phyloP scores from a whole-genome alignment of 129 eudicot species.

The Flaveria trinervia region DNA sequence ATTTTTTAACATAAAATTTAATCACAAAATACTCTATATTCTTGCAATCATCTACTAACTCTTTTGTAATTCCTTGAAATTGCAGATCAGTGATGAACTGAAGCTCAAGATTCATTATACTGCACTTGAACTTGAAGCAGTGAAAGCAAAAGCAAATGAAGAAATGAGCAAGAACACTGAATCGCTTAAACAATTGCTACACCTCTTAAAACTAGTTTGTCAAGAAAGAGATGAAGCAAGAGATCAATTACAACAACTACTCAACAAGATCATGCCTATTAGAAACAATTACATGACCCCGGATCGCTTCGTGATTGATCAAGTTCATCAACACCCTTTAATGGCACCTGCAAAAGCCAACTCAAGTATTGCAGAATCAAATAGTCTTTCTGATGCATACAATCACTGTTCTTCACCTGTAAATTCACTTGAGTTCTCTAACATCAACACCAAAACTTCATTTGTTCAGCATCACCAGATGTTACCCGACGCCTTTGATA shows the following conservation, averaged over 20 bases:
- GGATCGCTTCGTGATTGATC: conserved; percentile 11
- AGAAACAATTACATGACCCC: conserved; percentile 4
- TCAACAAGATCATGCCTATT: conserved; percentile 39
- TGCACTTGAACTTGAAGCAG: conserved; percentile 53
- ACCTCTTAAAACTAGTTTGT: conserved; percentile 52
- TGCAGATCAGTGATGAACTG: conserved; percentile 59
- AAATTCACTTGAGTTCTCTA: conserved; percentile 50
- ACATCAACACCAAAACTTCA: conserved; percentile 35
- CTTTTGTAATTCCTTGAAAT: not conserved
- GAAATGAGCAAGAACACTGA: conserved; percentile 58
- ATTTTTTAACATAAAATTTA: not conserved
- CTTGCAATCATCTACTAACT: not conserved
- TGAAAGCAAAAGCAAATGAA: conserved; percentile 58
- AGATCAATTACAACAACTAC: conserved; percentile 55
- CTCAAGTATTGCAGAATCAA: conserved; percentile 67
- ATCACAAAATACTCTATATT: not conserved
- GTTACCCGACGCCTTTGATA: not conserved
- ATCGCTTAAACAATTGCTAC: conserved; percentile 51
- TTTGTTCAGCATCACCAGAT: conserved; percentile 34
- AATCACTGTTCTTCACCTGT: conserved; percentile 52
- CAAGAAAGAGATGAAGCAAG: conserved; percentile 94
- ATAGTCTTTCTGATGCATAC: conserved; percentile 53
- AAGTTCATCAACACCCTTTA: conserved; percentile 29
- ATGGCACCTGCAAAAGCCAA: conserved; percentile 47
- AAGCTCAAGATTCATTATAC: conserved; percentile 63